These are phyloP conservation scores for Oidium heveae DNA, from an alignment of 2,329 filamentous ascomycete genomes.

Conservation along the genomic window DNA sequence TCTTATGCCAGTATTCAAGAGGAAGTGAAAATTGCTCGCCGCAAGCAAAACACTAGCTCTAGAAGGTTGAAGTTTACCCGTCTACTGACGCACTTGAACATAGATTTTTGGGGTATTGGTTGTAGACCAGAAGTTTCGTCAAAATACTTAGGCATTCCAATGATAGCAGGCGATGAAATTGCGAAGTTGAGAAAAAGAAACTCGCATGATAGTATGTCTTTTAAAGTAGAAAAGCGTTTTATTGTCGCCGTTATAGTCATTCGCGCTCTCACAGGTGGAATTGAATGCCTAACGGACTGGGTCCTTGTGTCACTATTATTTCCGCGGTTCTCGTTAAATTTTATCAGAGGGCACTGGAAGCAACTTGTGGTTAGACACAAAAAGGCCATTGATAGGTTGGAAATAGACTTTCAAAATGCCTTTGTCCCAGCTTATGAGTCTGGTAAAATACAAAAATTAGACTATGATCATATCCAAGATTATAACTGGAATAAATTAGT, in stretches of 20 bases:
- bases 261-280: constrained; percentile 31
- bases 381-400: constrained; percentile 24
- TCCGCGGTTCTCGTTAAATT: constrained; percentile 24
- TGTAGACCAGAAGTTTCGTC: constrained; percentile 4
- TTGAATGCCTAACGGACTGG: constrained; percentile 34
- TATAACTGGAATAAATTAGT: constrained; percentile 47
- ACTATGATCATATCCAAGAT: constrained; percentile 34
- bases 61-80: constrained; percentile 5
- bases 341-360: constrained; percentile 30
- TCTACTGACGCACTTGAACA: constrained; percentile 5
- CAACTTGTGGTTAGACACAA: constrained; percentile 24
- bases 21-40: not conserved
- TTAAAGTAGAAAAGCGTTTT: constrained; percentile 22
- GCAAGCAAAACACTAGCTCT: not conserved
- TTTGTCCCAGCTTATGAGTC: constrained; percentile 42
- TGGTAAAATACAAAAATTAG: constrained; percentile 31
- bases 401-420: constrained; percentile 34
- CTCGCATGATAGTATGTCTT: constrained; percentile 13
- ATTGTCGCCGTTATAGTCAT: constrained; percentile 32
- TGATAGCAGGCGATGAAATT: constrained; percentile 5
- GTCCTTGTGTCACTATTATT: constrained; percentile 30
- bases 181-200: constrained; percentile 9
- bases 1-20: not conserved
- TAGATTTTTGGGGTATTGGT: constrained; percentile 9
- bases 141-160: constrained; percentile 6